Evolutionary conservation across 768 basidiomycete genomes (phyloP), one percentile per base, ranked within the genome.

Genomic region (Macrolepiota fuliginosa): DNA sequence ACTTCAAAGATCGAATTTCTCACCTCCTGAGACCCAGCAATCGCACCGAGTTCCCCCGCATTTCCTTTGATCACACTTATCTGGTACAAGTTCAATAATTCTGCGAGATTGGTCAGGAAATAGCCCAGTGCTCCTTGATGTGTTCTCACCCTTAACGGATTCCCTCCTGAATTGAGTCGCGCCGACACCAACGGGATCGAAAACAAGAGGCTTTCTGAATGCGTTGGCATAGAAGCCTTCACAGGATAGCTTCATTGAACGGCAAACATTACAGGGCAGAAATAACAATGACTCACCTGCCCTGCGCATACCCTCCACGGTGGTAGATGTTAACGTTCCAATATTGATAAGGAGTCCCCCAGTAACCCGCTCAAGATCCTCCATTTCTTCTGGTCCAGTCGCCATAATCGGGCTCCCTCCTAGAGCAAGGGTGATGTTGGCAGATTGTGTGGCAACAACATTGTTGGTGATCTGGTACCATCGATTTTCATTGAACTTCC

Each of bases 381-480:
- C 81, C 81, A 94, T 94, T 70, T 98, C 96, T 61, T 82, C 79
- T 0, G 88, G 81, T 24, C 89, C 86, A 19, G 91, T 89, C 2
- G 95, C 91, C 96, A 98, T 98, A 70, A 98, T 95, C 0, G 96
- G 96, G 62, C 92, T 94, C 13, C 87, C 94, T 17, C 91, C 90
- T 3, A 97, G 68, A 0, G 94, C 92, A 5, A 98, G 81, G 1
- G 94, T 96, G 1, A 90, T 83, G 69, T 96, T 97, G 22, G 94
- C 94, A 4, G 90, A 92, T 75, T 96, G 94, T 19, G 88, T 95
- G 19, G 88, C 85, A 32, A 94, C 93, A 15, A 97, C 94, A 19
- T 80, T 87, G 68, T 96, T 94, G 3, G 94, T 96, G 62, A 96
- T 94, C 92, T 95, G 58, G 4, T 46, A 35, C 64, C 55, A 63